Evolutionary conservation across 2,329 filamentous ascomycete genomes (phyloP).

Genomic region (Penicillium sp.): DNA sequence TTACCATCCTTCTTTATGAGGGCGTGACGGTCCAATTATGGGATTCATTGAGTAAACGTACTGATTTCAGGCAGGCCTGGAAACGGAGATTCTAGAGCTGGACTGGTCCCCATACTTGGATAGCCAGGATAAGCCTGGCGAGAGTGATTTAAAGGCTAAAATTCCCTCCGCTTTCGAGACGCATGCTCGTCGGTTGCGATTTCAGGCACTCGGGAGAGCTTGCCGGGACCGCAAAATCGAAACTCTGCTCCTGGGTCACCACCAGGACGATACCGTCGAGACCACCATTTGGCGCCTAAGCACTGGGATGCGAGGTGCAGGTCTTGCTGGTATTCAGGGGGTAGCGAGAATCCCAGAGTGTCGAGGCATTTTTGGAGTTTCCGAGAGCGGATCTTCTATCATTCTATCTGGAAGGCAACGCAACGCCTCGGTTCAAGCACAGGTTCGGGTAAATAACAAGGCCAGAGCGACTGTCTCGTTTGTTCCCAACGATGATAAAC

Average conservation of each 20-base stretch:
- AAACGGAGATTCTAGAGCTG: constrained; percentile 46
- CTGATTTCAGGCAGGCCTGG: constrained; percentile 31
- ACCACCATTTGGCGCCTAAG: constrained; percentile 81
- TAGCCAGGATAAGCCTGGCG: neutral
- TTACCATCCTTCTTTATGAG: no score
- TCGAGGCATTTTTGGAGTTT: constrained; percentile 71
- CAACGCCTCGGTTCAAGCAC: constrained; percentile 2
- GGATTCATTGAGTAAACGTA: neutral
- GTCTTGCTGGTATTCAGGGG: constrained; percentile 70
- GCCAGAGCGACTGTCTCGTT: constrained; percentile 9
- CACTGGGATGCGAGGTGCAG: constrained; percentile 68
- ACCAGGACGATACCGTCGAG: constrained; percentile 89
- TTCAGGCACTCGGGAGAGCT: constrained; percentile 67
- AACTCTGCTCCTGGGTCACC: constrained; percentile 79
- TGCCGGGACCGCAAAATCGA: constrained; percentile 59
- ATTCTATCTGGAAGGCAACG: constrained; percentile 31
- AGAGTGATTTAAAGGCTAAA: constrained; percentile 33
- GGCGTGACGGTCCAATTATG: neutral
- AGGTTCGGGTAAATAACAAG: constrained; percentile 13
- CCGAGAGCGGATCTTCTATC: constrained; percentile 64
- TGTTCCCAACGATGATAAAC: neutral
- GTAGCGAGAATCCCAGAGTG: constrained; percentile 81
- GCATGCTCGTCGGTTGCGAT: constrained; percentile 73
- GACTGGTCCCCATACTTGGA: constrained; percentile 52
- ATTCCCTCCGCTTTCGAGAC: constrained; percentile 73